These are phyloP conservation scores for Luffa aegyptiaca DNA, from an alignment of 306 rosid genomes.

Conservation along the genomic window DNA sequence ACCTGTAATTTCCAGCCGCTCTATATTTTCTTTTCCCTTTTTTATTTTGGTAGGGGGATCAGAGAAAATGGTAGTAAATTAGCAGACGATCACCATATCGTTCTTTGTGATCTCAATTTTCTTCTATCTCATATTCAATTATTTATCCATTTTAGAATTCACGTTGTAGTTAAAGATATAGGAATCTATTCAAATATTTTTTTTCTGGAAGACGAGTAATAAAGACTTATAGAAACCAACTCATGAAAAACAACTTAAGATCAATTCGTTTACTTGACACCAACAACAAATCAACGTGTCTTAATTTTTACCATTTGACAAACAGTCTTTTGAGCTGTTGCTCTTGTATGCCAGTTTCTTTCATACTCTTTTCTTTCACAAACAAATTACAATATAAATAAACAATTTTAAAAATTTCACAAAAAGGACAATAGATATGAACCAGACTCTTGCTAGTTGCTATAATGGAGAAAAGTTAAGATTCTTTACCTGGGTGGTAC, in stretches of 20 bases:
- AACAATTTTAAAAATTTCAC: not conserved
- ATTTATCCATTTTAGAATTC: constrained; percentile 1
- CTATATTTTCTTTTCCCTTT: constrained; percentile 90
- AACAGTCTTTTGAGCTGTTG: not conserved
- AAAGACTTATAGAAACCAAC: not conserved
- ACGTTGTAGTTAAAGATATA: not conserved
- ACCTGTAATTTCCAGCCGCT: constrained; percentile 88
- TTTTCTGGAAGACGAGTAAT: not conserved
- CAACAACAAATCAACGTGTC: not conserved
- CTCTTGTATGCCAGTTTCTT: not conserved
- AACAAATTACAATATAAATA: not conserved
- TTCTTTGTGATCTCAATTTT: not conserved
- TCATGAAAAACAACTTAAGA: not conserved
- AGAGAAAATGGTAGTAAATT: not conserved
- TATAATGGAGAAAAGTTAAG: not conserved
- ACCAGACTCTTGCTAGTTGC: not conserved
- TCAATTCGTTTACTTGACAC: not conserved
- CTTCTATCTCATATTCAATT: not conserved
- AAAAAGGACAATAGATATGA: not conserved
- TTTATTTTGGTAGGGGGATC: not conserved
- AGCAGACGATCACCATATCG: not conserved
- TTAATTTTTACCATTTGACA: not conserved
- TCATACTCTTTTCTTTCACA: not conserved
- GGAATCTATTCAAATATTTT: not conserved
- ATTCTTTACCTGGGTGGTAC: constrained; percentile 72